Percentiles rank a stretch among this genome's conserved stretches.
phyloP scores from a whole-genome alignment of 1,139 yeast species.

The Yamadazyma siamensis region DNA sequence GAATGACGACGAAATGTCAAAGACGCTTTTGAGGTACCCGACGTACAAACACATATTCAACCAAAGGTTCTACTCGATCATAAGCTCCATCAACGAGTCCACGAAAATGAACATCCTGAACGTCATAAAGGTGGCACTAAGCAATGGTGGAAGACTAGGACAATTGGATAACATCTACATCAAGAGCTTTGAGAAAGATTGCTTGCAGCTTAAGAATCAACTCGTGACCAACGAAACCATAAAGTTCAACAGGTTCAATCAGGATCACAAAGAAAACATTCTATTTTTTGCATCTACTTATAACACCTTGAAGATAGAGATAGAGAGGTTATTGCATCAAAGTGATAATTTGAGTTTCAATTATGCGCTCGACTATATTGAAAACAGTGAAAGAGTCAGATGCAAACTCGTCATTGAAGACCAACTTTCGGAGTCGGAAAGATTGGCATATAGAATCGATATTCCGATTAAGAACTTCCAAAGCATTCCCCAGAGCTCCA shows the following conservation, averaged over 20 bases:
- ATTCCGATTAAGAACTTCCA: constrained; percentile 34
- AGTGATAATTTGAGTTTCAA: constrained; percentile 19
- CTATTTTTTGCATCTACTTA: constrained; percentile 49
- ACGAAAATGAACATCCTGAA: constrained; percentile 28
- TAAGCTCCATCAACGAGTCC: constrained; percentile 18
- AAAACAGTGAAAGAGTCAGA: constrained; percentile 65
- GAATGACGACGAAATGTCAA: constrained; percentile 38
- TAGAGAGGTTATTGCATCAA: constrained; percentile 24
- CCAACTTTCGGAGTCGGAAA: constrained; percentile 43
- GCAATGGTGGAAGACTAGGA: constrained; percentile 40
- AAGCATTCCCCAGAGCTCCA: neutral
- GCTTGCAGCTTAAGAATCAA: constrained; percentile 41
- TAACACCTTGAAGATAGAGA: constrained; percentile 42
- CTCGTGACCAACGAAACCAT: constrained; percentile 48
- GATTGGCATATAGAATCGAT: constrained; percentile 35
- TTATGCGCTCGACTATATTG: constrained; percentile 62
- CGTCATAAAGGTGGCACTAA: constrained; percentile 33
- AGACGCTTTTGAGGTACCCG: constrained; percentile 27
- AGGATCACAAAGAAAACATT: constrained; percentile 62
- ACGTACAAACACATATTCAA: constrained; percentile 26
- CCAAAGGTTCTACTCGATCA: constrained; percentile 20
- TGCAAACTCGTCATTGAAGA: constrained; percentile 53
- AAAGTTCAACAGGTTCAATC: constrained; percentile 49
- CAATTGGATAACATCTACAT: constrained; percentile 35
- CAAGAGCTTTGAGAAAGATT: constrained; percentile 43